Base-by-base conservation (phyloP, 108 stramenopile species). In the Conticribra weissflogii region DNA sequence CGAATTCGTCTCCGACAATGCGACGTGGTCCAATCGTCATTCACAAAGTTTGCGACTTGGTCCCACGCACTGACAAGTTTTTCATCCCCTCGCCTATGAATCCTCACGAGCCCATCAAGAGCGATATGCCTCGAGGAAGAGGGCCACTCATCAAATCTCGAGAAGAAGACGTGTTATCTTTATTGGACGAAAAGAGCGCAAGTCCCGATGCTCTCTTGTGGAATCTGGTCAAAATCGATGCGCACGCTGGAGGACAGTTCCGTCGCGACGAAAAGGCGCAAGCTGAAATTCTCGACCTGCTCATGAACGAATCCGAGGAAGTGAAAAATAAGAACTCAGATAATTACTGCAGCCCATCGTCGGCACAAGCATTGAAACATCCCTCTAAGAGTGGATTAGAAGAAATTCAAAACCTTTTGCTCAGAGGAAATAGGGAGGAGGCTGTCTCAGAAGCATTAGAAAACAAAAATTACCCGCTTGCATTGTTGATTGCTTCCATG, bases 401-500 rank as follows among this genome's bases (percentile, higher is more conserved):
- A 54, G 67, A 50, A 71, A 56, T 50, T 25, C 56, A 55, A 52
- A 19, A 21, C 48, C 60, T 9, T 19, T 22, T 55, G 52, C 41
- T 61, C 51, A 47, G 71, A 50, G 95, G 95, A 22, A 72, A 91
- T 28, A 68, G 91, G 57, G 84, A 82, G 25, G 68, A 85, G 32
- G 95, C 92, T 19, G 85, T 91, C 4, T 65, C 81, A 34, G 76
- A 81, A 55, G 92, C 95, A 8, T 34, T 96, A 19, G 53, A 53
- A 4, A 64, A 74, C 53, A 68, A 72, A 47, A 76, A 93, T 41
- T 90, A 79, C 63, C 87, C 92, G 1, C 76, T 92, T 7, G 92
- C 95, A 21, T 60, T 96, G 2, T 71, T 96, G 12, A 86, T 96
- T 34, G 86, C 88, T 14, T 75, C 68, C 24, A 83, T 90, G 78